Percentiles rank a stretch among this genome's conserved stretches.
phyloP scores from a whole-genome alignment of 2,329 filamentous ascomycete species.

The Arthrobotrys sinensis region DNA sequence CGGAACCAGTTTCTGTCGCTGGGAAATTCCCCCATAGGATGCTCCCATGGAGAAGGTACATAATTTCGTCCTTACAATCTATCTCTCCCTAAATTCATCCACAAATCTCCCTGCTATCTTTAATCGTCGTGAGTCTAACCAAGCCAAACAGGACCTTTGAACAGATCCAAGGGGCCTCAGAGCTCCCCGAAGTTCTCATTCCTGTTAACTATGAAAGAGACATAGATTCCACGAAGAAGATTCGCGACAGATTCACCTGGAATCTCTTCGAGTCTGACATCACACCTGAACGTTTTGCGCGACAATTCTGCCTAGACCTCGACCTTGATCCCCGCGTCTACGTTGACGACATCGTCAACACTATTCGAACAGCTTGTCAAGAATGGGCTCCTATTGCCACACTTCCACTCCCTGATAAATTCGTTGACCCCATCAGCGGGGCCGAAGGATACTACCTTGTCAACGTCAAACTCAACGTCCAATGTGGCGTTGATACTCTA shows the following conservation, averaged over 20 bases:
- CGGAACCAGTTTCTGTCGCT: slow-evolving; percentile 60
- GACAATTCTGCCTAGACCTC: slow-evolving; percentile 88
- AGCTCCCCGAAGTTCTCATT: slow-evolving; percentile 88
- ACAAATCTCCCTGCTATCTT: background rate
- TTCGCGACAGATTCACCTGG: slow-evolving; percentile 98
- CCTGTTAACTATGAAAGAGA: slow-evolving; percentile 97
- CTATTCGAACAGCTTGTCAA: slow-evolving; percentile 94
- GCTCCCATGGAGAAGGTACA: slow-evolving; percentile 60
- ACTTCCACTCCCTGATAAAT: slow-evolving; percentile 74
- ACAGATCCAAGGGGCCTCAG: slow-evolving; percentile 77
- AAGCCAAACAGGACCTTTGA: slow-evolving; percentile 71
- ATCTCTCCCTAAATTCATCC: background rate
- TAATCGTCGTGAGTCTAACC: background rate
- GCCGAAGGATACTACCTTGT: slow-evolving; percentile 66
- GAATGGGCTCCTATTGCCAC: slow-evolving; percentile 96
- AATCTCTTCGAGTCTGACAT: slow-evolving; percentile 95
- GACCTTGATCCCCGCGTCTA: slow-evolving; percentile 80
- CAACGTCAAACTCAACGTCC: slow-evolving; percentile 90
- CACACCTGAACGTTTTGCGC: slow-evolving; percentile 96
- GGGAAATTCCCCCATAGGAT: slow-evolving; percentile 58
- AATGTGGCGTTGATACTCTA: slow-evolving; percentile 90
- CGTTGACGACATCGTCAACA: slow-evolving; percentile 86
- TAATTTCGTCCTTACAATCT: background rate
- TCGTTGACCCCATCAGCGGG: slow-evolving; percentile 55
- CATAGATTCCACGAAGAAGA: slow-evolving; percentile 79